Conservation (phyloP, 2,329 filamentous ascomycete genomes). For the Ophiocordyceps unilateralis region DNA sequence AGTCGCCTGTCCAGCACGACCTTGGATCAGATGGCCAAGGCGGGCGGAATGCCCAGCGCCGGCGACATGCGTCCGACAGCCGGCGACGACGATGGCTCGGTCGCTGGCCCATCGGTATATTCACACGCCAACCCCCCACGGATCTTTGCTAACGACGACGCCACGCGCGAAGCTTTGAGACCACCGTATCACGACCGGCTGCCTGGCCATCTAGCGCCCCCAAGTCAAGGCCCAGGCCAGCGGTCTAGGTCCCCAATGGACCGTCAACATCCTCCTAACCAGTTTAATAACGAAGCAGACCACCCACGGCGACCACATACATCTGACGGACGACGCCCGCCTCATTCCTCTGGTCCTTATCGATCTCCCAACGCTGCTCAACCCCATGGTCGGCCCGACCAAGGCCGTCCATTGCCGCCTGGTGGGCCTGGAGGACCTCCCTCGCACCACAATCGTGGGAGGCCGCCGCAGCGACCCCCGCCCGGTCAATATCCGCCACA, state of each 20-base stretch:
- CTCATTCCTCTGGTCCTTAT: constrained; percentile 12
- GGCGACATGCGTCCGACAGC: constrained; percentile 13
- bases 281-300: constrained; percentile 14
- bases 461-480: constrained; percentile 6
- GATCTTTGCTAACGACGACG: constrained; percentile 35
- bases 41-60: constrained; percentile 34
- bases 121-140: constrained; percentile 30
- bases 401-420: constrained; percentile 2
- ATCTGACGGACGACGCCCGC: constrained; percentile 14
- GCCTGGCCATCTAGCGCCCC: constrained; percentile 20
- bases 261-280: constrained; percentile 10
- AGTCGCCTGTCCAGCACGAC: constrained; percentile 72
- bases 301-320: constrained; percentile 12
- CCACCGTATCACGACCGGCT: constrained; percentile 17
- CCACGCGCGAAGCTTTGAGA: constrained; percentile 35
- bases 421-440: constrained; percentile 4
- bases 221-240: constrained; percentile 22
- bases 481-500: constrained; percentile 4
- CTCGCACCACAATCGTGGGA: constrained; percentile 8
- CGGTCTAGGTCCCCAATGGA: constrained; percentile 27
- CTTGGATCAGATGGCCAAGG: constrained; percentile 61
- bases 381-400: constrained; percentile 10
- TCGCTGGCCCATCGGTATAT: constrained; percentile 30
- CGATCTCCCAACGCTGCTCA: constrained; percentile 13
- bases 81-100: constrained; percentile 15